Conservation (phyloP, 768 basidiomycete genomes). For the Lactarius vividus region DNA sequence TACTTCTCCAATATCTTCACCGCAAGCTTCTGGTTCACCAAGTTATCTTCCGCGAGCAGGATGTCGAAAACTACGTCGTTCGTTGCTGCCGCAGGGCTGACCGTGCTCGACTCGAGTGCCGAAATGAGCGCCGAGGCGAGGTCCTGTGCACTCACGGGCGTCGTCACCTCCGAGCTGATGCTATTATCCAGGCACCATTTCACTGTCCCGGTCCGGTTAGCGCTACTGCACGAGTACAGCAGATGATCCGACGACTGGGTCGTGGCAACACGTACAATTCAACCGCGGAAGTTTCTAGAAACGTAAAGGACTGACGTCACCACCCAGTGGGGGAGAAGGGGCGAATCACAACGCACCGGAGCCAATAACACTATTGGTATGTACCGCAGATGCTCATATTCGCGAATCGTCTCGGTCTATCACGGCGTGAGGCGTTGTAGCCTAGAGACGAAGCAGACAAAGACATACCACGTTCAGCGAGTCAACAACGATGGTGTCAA, state of each 20-base stretch:
- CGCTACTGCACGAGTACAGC: slow-evolving; percentile 29
- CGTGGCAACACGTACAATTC: slow-evolving; percentile 54
- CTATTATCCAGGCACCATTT: slow-evolving; percentile 98
- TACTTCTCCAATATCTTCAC: slow-evolving; percentile 96
- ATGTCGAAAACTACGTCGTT: slow-evolving; percentile 90
- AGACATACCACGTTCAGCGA: slow-evolving; percentile 73
- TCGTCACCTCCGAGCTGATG: slow-evolving; percentile 92
- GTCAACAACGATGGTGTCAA: slow-evolving; percentile 96
- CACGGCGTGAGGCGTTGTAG: background rate
- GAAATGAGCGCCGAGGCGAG: slow-evolving; percentile 89
- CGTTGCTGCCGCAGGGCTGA: slow-evolving; percentile 80
- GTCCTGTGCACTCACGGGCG: slow-evolving; percentile 84
- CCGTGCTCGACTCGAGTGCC: slow-evolving; percentile 92
- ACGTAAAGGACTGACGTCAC: slow-evolving; percentile 11
- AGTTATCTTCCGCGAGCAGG: slow-evolving; percentile 93
- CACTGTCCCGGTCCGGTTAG: slow-evolving; percentile 45
- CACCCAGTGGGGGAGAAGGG: background rate
- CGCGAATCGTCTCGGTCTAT: slow-evolving; percentile 86
- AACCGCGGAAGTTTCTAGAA: slow-evolving; percentile 59
- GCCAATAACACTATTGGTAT: slow-evolving; percentile 93
- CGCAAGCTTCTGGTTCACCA: slow-evolving; percentile 94
- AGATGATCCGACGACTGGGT: slow-evolving; percentile 9
- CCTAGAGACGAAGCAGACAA: slow-evolving; percentile 23
- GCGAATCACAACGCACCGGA: slow-evolving; percentile 42
- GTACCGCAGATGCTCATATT: slow-evolving; percentile 91